Conservation (phyloP, 257 asterid genomes). For the Osmanthus fragrans region DNA sequence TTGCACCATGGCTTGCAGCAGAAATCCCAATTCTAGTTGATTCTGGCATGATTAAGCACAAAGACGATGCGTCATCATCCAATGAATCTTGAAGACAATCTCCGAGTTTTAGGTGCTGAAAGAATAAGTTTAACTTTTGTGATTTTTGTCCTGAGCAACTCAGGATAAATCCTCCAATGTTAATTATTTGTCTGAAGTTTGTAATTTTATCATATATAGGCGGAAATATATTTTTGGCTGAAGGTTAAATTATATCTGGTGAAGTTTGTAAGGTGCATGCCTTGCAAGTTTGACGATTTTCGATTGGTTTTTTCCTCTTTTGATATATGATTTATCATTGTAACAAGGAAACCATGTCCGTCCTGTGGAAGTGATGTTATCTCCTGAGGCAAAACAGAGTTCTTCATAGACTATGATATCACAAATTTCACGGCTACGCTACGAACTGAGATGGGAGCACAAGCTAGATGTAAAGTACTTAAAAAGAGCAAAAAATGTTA, state of each 20-base stretch:
- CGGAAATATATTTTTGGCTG: background rate
- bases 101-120: background rate
- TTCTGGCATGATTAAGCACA: conserved; percentile 56
- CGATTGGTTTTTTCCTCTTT: too few species aligned
- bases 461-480: too few species aligned
- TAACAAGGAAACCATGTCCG: too few species aligned
- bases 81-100: conserved; percentile 26
- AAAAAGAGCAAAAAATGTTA: too few species aligned
- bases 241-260: background rate
- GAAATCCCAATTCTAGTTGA: conserved; percentile 55
- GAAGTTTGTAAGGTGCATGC: background rate
- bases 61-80: conserved; percentile 43
- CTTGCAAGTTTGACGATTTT: background rate
- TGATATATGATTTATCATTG: too few species aligned
- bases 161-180: background rate
- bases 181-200: background rate
- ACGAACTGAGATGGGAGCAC: too few species aligned
- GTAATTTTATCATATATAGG: background rate
- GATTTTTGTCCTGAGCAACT: background rate
- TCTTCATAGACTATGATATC: too few species aligned
- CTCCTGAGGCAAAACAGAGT: too few species aligned
- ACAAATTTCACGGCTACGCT: too few species aligned
- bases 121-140: background rate
- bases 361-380: too few species aligned
- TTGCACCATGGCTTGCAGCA: conserved; percentile 62